A percentile compares a stretch with the other conserved stretches of the same genome.
Conservation (phyloP, 2,329 filamentous ascomycete genomes). For the Botrytis tulipae region DNA sequence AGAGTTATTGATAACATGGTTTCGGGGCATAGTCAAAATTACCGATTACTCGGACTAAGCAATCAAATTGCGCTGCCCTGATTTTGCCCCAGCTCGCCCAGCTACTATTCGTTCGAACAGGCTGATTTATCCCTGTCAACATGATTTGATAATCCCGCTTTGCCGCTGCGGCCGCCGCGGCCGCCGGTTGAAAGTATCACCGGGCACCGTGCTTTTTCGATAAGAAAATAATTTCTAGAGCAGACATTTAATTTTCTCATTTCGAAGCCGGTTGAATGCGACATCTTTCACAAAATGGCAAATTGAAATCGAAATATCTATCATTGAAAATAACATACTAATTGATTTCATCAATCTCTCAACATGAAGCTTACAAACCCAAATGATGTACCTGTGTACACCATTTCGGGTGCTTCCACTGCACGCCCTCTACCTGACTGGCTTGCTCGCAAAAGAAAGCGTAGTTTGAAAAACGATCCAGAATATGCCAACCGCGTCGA, state of each 20-base stretch:
- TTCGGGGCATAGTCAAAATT: conserved; percentile 9
- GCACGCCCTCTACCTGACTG: conserved; percentile 90
- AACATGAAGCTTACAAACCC: conserved; percentile 80
- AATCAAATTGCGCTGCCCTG: not conserved
- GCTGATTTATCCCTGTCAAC: not conserved
- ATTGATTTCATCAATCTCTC: not conserved
- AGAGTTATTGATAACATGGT: conserved; percentile 11
- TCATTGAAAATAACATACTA: not conserved
- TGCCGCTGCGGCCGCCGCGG: not conserved
- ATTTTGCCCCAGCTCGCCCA: not conserved
- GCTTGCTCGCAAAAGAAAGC: conserved; percentile 86
- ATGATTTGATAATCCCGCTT: not conserved
- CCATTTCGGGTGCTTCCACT: conserved; percentile 86
- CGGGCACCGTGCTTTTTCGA: conserved; percentile 1
- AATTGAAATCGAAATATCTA: not conserved
- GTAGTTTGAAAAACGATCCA: conserved; percentile 85
- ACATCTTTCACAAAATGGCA: conserved; percentile 12
- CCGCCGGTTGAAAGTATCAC: not conserved
- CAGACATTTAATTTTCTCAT: conserved; percentile 5
- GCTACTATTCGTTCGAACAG: not conserved
- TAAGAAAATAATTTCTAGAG: conserved; percentile 20
- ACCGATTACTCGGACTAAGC: conserved; percentile 16
- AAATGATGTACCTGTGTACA: conserved; percentile 86
- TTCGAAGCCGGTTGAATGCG: not conserved
- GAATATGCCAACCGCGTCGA: conserved; percentile 94